phyloP scores from a whole-genome alignment of 352 stramenopile species.

The Phytophthora nicotianae region DNA sequence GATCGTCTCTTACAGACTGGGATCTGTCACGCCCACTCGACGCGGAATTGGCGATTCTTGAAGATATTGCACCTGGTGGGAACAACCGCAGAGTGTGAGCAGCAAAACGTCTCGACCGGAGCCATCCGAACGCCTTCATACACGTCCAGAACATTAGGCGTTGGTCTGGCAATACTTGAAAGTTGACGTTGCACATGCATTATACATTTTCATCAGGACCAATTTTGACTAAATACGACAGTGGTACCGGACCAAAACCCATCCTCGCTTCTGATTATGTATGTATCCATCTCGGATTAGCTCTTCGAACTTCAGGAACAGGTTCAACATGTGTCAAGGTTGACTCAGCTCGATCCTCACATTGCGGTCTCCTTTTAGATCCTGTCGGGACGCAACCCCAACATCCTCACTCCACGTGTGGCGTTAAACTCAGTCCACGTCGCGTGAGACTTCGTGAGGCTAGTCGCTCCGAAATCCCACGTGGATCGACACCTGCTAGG shows the following conservation, averaged over 20 bases:
- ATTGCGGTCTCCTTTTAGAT: slow-evolving; percentile 1
- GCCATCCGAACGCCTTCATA: not conserved
- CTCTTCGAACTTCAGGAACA: slow-evolving; percentile 26
- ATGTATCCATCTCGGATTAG: slow-evolving; percentile 36
- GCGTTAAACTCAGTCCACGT: slow-evolving; percentile 8
- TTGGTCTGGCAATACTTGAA: not conserved
- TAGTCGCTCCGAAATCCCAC: not conserved
- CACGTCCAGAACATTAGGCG: not conserved
- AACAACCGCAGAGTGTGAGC: not conserved
- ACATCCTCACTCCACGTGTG: slow-evolving; percentile 3
- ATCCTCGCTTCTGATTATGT: slow-evolving; percentile 17
- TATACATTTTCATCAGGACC: not conserved
- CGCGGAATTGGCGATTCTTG: not conserved
- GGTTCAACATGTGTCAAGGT: slow-evolving; percentile 29
- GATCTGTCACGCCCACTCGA: slow-evolving; percentile 25
- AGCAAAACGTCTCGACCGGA: not conserved
- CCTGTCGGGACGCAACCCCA: slow-evolving; percentile 1
- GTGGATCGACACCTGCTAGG: slow-evolving; percentile 3
- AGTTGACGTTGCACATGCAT: not conserved
- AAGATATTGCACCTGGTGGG: not conserved
- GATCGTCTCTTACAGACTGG: slow-evolving; percentile 21
- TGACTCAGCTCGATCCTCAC: slow-evolving; percentile 12
- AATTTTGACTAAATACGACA: not conserved
- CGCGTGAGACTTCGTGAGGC: slow-evolving; percentile 5
- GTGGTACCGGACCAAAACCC: not conserved